Conservation (phyloP, 2,329 filamentous ascomycete species). For the Rasamsonia emersonii region DNA sequence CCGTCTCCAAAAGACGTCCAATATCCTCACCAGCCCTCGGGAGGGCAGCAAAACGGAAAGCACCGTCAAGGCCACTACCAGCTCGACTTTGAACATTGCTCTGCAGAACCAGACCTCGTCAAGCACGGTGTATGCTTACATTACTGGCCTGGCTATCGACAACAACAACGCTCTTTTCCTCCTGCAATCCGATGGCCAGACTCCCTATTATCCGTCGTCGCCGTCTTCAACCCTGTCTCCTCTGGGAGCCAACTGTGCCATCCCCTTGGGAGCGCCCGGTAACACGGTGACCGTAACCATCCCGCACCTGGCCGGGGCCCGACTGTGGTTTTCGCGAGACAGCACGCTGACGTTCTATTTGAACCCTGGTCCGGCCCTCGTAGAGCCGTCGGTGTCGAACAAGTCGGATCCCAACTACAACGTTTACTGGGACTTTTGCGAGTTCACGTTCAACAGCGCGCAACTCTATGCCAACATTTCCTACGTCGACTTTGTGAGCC, state of each 20-base stretch:
- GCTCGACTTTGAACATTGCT: constrained; percentile 48
- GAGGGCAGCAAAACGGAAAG: background rate
- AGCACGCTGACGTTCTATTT: constrained; percentile 57
- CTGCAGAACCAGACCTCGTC: constrained; percentile 59
- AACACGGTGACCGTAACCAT: constrained; percentile 53
- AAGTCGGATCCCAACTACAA: constrained; percentile 53
- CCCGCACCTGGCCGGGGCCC: constrained; percentile 60
- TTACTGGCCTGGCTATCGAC: constrained; percentile 59
- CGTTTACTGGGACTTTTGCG: constrained; percentile 58
- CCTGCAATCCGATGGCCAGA: constrained; percentile 57
- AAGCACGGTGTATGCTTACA: constrained; percentile 55
- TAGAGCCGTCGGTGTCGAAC: constrained; percentile 67
- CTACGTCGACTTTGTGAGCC: constrained; percentile 65
- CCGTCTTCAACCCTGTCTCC: constrained; percentile 43
- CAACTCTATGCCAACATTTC: constrained; percentile 62
- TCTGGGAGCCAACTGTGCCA: constrained; percentile 52
- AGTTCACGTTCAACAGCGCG: constrained; percentile 56
- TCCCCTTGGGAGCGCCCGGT: constrained; percentile 55
- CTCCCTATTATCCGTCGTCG: constrained; percentile 55
- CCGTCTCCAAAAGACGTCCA: background rate
- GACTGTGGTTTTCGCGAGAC: constrained; percentile 62
- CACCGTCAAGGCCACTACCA: constrained; percentile 4
- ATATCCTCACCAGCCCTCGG: background rate
- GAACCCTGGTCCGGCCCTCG: constrained; percentile 63
- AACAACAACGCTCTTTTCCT: constrained; percentile 53